Percentiles rank a stretch among this genome's conserved stretches.
phyloP scores from a whole-genome alignment of 2,329 filamentous ascomycete genomes.

The Neopestalotiopsis clavispora region DNA sequence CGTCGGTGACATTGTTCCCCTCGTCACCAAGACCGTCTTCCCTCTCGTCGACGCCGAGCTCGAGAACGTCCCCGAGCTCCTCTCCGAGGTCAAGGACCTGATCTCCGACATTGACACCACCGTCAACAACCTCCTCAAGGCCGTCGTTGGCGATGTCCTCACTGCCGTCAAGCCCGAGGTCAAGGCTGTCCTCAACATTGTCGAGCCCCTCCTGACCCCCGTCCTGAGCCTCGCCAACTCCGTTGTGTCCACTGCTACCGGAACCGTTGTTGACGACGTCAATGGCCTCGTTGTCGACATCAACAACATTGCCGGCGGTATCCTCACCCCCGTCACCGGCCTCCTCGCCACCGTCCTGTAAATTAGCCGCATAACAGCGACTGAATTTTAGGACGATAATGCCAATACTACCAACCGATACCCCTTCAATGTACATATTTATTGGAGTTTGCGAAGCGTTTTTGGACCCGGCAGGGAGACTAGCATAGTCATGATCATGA shows the following conservation, averaged over 20 bases:
- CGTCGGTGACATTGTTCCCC: constrained; percentile 23
- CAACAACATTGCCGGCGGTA: constrained; percentile 21
- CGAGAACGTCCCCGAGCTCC: constrained; percentile 25
- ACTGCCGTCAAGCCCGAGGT: constrained; percentile 32
- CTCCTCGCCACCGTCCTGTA: constrained; percentile 21
- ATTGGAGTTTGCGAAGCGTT: constrained; percentile 23
- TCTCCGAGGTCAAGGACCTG: constrained; percentile 28
- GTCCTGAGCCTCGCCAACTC: constrained; percentile 28
- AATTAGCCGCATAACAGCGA: not conserved
- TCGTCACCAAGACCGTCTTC: constrained; percentile 24
- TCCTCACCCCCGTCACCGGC: constrained; percentile 24
- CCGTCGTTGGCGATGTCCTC: constrained; percentile 27
- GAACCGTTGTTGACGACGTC: constrained; percentile 26
- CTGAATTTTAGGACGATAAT: not conserved
- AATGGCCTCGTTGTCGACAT: constrained; percentile 24
- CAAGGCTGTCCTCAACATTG: constrained; percentile 28
- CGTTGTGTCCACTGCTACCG: constrained; percentile 25
- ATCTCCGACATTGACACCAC: constrained; percentile 27
- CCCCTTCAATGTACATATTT: not conserved
- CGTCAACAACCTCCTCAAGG: constrained; percentile 23
- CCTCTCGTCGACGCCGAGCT: constrained; percentile 30
- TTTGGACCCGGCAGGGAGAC: constrained; percentile 15
- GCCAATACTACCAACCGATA: not conserved
- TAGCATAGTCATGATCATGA: constrained; percentile 29
- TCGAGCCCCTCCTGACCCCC: constrained; percentile 29